A percentile compares a stretch with the other conserved stretches of the same genome.
Conservation (phyloP, 768 basidiomycete species). For the Trametes maxima region DNA sequence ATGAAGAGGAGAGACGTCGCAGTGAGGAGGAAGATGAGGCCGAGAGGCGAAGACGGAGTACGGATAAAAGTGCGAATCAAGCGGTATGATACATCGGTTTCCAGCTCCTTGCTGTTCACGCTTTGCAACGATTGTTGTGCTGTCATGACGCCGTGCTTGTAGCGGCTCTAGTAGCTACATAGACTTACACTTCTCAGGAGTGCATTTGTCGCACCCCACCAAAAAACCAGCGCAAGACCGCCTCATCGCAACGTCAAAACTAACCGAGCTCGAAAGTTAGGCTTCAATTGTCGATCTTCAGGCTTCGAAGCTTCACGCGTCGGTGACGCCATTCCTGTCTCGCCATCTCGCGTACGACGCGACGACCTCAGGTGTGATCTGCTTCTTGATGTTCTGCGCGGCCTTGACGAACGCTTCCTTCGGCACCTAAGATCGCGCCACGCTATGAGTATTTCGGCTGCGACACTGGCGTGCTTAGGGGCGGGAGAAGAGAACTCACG, state of each 20-base stretch:
- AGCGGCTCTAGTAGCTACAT: too few species aligned
- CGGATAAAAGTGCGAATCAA: background rate
- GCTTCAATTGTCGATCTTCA: too few species aligned
- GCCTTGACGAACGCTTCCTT: slow-evolving; percentile 73
- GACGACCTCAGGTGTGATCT: slow-evolving; percentile 84
- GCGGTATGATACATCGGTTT: background rate
- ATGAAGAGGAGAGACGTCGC: background rate
- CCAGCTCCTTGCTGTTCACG: too few species aligned
- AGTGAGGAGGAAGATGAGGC: background rate
- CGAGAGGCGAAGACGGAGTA: background rate
- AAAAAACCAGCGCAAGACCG: too few species aligned
- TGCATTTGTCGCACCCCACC: too few species aligned
- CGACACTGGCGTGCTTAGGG: slow-evolving; percentile 1
- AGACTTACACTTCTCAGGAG: too few species aligned
- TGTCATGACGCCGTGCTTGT: background rate
- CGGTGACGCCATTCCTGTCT: slow-evolving; percentile 24
- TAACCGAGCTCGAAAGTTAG: too few species aligned
- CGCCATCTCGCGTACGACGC: slow-evolving; percentile 75
- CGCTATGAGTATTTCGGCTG: background rate
- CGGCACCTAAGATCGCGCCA: slow-evolving; percentile 57
- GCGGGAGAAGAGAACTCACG: slow-evolving; percentile 48
- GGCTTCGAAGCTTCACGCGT: slow-evolving; percentile 16
- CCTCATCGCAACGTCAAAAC: too few species aligned
- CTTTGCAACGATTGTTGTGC: background rate
- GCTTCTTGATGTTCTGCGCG: slow-evolving; percentile 67